Percentiles rank a stretch among this genome's conserved stretches.
phyloP scores from a whole-genome alignment of 331 rosid genomes.

The Cydonia oblonga region DNA sequence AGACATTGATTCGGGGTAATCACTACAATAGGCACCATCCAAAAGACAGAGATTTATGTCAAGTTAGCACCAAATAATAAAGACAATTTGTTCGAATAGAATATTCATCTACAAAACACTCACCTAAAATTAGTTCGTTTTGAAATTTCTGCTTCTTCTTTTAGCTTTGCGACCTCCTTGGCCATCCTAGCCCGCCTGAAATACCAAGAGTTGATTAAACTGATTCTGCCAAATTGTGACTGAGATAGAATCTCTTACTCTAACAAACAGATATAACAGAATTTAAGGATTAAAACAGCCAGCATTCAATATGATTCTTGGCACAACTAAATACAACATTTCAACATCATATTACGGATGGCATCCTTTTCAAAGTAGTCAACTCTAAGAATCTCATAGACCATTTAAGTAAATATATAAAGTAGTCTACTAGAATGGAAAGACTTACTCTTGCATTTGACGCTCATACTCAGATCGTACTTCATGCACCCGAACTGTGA shows the following conservation, averaged over 20 bases:
- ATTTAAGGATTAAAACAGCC: neutral
- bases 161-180: slow-evolving; percentile 54
- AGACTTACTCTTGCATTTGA: slow-evolving; percentile 70
- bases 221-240: neutral
- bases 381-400: neutral
- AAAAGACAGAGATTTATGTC: neutral
- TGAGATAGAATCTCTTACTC: neutral
- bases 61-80: neutral
- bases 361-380: neutral
- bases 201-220: slow-evolving; percentile 11
- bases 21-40: slow-evolving; percentile 32
- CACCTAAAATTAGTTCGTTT: slow-evolving; percentile 43
- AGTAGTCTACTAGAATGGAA: neutral
- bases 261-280: neutral
- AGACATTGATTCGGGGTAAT: slow-evolving; percentile 45
- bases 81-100: neutral
- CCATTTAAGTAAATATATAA: neutral
- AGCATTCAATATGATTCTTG: neutral
- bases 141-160: slow-evolving; percentile 47
- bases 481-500: slow-evolving; percentile 75
- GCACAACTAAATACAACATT: neutral
- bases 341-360: neutral
- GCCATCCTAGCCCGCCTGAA: slow-evolving; percentile 82
- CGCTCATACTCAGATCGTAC: slow-evolving; percentile 84
- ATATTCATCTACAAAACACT: neutral